Conservation (phyloP, 345 rosid species). For the Hirschfeldia incana region DNA sequence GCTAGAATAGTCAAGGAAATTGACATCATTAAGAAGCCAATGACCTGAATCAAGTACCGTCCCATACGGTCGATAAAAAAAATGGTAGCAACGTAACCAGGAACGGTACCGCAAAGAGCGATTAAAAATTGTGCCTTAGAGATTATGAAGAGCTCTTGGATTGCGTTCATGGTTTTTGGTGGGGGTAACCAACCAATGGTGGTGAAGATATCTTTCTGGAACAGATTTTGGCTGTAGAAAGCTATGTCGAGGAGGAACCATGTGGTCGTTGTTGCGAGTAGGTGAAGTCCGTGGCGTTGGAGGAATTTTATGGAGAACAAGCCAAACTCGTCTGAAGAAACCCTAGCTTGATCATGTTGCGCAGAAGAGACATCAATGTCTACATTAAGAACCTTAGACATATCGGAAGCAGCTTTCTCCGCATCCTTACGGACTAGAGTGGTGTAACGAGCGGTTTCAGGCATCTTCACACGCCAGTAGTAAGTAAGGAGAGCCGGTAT, state of each 20-base stretch:
- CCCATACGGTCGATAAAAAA: constrained; percentile 50
- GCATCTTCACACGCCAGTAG: constrained; percentile 77
- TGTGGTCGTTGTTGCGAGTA: constrained; percentile 60
- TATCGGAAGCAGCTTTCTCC: constrained; percentile 61
- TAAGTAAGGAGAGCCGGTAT: constrained; percentile 64
- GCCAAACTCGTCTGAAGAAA: constrained; percentile 44
- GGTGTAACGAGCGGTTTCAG: constrained; percentile 85
- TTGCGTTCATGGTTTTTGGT: constrained; percentile 64
- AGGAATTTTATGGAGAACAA: constrained; percentile 53
- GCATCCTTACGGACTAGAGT: constrained; percentile 66
- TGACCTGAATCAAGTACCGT: constrained; percentile 50
- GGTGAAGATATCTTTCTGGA: constrained; percentile 72
- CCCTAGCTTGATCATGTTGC: constrained; percentile 30
- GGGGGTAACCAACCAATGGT: constrained; percentile 76
- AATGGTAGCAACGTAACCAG: constrained; percentile 69
- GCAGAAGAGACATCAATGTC: constrained; percentile 56
- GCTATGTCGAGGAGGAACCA: constrained; percentile 83
- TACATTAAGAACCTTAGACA: constrained; percentile 73
- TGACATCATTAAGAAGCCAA: constrained; percentile 68
- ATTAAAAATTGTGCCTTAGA: constrained; percentile 64
- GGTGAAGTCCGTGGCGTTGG: constrained; percentile 54
- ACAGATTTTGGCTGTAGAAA: constrained; percentile 70
- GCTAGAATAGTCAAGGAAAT: constrained; percentile 61
- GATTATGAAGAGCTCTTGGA: constrained; percentile 61
- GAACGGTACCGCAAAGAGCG: constrained; percentile 72